Base-by-base conservation (phyloP, 106 monocot genomes). In the Acorus gramineus region DNA sequence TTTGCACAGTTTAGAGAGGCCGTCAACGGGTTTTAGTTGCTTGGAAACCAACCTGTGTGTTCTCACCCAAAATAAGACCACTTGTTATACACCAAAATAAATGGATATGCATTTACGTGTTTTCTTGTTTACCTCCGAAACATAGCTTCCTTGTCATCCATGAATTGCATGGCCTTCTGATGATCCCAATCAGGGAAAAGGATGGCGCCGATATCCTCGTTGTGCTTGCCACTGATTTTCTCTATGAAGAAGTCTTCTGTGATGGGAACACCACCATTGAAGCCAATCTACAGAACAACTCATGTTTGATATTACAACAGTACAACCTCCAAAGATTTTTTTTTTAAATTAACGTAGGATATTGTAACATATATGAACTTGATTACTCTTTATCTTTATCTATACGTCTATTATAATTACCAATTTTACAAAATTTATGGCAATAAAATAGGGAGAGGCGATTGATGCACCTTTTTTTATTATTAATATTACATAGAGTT, bases 111-210 rank as follows among this genome's bases (percentile, higher is more conserved):
- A 28, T 28, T 28, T 28, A 28, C 28, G 28, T 28, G 28, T 28
- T 28, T 28, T 28, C 28, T 28, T 28, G 28, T 28, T 67, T 73
- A 92, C 87, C 71, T 87, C 42, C 87, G 66, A 56, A 77, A 93
- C 74, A 83, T 74, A 8, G 67, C 69, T 67, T 89, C 93, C 72
- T 86, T 93, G 57, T 93, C 89, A 47, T 89, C 81, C 81, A 83
- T 66, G 64, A 89, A 86, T 67, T 83, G 76, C 76, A 72, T 75
- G n/a, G 67, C 78, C 53, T 65, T 74, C 4, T 85, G 64, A 4
- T 74, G 64, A 71, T 93, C 89, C 79, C 79, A 81, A 48, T 79
- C 72, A 2, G 93, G 83, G 53, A 93, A 93, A 55, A 93, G 62
- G 3, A 70, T 59, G 0, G 6, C 52, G 3, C 62, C 85, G 8